Conservation (phyloP, 495 filamentous ascomycete genomes). For the Podospora appendiculata region DNA sequence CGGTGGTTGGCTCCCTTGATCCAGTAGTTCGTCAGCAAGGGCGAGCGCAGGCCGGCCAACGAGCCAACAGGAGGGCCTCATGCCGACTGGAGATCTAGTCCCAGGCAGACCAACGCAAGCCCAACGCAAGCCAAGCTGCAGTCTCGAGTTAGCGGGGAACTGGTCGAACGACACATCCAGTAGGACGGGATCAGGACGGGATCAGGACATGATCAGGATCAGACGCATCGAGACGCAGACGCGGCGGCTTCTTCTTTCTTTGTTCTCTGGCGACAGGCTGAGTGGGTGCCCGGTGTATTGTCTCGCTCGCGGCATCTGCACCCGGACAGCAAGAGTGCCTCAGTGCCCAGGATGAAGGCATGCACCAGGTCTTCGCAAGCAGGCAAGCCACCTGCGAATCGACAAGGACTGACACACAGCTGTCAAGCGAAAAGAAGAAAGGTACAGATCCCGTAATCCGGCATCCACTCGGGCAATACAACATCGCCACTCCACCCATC, state of each 20-base stretch:
- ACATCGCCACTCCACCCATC: constrained; percentile 14
- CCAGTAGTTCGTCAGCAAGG: constrained; percentile 19
- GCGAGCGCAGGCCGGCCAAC: constrained; percentile 11
- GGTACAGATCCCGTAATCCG: constrained; percentile 2
- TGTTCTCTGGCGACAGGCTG: no score
- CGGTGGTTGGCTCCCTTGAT: constrained; percentile 16
- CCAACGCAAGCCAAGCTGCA: constrained; percentile 10
- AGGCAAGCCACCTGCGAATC: neutral
- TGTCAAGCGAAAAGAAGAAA: no score
- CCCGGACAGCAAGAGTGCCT: no score
- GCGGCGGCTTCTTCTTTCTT: no score
- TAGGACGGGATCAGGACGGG: constrained; percentile 7
- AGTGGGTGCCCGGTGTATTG: no score
- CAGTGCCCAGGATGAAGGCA: neutral
- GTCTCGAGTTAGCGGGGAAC: constrained; percentile 5
- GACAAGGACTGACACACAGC: neutral
- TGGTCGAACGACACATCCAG: constrained; percentile 6
- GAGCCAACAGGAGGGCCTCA: constrained; percentile 13
- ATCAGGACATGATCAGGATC: neutral
- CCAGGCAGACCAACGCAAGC: constrained; percentile 7
- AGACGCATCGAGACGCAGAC: no score
- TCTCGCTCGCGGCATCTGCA: no score
- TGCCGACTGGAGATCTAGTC: constrained; percentile 14
- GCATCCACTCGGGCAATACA: constrained; percentile 9
- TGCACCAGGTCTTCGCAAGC: neutral